These are phyloP conservation scores for Leccinellum rugosiceps DNA, from an alignment of 768 basidiomycete genomes.

Conservation along the genomic window DNA sequence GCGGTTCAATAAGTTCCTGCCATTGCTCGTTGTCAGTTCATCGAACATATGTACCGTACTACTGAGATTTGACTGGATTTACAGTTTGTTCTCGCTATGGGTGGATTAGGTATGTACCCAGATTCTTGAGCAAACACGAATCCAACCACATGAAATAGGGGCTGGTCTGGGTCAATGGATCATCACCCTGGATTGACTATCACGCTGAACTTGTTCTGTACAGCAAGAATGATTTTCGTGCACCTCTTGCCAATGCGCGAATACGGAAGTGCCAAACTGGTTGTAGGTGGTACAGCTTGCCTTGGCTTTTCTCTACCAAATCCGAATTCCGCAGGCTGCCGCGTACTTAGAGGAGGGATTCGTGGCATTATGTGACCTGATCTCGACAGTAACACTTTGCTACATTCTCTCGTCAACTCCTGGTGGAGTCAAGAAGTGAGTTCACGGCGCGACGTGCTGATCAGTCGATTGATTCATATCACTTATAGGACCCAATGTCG, in stretches of 20 bases:
- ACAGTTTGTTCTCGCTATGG: not conserved
- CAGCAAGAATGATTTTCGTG: constrained; percentile 1
- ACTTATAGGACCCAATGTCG: constrained; percentile 3
- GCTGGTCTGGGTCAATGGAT: constrained; percentile 4
- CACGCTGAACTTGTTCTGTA: not conserved
- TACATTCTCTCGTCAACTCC: constrained; percentile 11
- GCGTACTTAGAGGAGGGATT: constrained; percentile 7
- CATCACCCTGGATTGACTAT: not conserved
- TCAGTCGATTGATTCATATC: not conserved
- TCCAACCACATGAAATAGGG: not conserved
- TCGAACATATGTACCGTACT: not conserved
- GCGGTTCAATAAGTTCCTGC: not conserved
- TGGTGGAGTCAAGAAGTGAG: constrained; percentile 3
- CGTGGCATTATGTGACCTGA: constrained; percentile 3
- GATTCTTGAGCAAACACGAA: not conserved
- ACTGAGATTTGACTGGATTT: not conserved
- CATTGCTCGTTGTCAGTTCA: constrained; percentile 3
- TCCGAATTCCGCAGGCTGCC: not conserved
- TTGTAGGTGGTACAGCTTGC: not conserved
- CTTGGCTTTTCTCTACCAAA: not conserved
- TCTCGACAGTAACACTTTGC: constrained; percentile 5
- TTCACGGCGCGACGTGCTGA: not conserved
- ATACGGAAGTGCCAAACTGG: not conserved
- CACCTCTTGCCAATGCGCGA: not conserved
- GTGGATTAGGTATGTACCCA: constrained; percentile 2